Evolutionary conservation across 306 rosid genomes (phyloP).

Genomic region (Cicer cuneatum): DNA sequence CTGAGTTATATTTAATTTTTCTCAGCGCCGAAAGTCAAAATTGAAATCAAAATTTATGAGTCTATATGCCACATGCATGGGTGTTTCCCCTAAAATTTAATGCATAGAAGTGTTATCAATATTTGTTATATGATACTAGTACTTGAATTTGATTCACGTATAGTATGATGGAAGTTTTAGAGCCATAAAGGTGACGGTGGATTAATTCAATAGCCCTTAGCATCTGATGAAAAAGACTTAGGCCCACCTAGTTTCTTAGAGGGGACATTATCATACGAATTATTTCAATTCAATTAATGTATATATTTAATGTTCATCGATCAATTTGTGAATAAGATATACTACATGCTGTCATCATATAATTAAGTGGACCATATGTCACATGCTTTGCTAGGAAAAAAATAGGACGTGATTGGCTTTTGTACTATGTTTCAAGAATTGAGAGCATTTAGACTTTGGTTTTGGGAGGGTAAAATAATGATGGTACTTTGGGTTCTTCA

Average conservation of each 20-base stretch:
- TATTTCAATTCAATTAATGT: conserved; percentile 40
- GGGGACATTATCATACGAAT: conserved; percentile 49
- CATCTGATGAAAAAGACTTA: not conserved
- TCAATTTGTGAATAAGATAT: conserved; percentile 21
- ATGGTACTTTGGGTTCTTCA: conserved; percentile 45
- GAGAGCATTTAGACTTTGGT: conserved; percentile 43
- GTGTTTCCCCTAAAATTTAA: conserved; percentile 11
- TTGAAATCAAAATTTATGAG: conserved; percentile 30
- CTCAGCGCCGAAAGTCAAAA: not conserved
- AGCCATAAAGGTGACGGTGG: conserved; percentile 39
- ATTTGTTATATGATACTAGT: not conserved
- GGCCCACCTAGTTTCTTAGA: conserved; percentile 37
- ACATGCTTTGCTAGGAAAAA: conserved; percentile 51
- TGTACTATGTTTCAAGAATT: conserved; percentile 51
- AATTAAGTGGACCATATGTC: conserved; percentile 50
- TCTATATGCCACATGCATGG: conserved; percentile 17
- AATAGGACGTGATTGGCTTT: conserved; percentile 32
- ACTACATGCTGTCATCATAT: conserved; percentile 23
- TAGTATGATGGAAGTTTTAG: not conserved
- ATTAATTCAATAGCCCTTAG: conserved; percentile 2
- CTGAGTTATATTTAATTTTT: not conserved
- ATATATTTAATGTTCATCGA: conserved; percentile 33
- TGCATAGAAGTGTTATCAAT: conserved; percentile 13
- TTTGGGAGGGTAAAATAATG: conserved; percentile 35
- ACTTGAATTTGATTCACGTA: conserved; percentile 1